Evolutionary conservation across 2,329 filamentous ascomycete genomes (phyloP).

Genomic region (Eutypella sp.): DNA sequence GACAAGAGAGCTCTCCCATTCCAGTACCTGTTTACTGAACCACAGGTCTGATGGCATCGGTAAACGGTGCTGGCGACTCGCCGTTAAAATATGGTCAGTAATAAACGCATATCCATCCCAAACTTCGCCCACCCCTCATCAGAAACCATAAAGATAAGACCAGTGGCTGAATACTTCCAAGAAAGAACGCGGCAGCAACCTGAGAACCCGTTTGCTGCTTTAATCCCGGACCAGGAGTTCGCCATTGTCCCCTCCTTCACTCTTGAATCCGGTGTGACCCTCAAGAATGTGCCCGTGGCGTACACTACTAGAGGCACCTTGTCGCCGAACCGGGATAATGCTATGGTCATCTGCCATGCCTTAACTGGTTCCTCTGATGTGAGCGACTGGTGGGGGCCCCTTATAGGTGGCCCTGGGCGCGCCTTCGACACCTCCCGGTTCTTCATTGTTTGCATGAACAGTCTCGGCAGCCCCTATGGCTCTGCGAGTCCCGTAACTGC

Average conservation of each 20-base stretch:
- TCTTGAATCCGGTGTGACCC: constrained; percentile 82
- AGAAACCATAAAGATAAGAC: too few species aligned
- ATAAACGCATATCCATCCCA: too few species aligned
- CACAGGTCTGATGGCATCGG: constrained; percentile 20
- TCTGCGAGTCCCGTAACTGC: constrained; percentile 85
- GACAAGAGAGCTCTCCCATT: background rate
- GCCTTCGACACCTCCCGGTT: constrained; percentile 79
- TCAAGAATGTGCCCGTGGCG: constrained; percentile 70
- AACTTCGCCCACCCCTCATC: too few species aligned
- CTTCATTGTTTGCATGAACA: constrained; percentile 84
- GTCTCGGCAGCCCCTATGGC: constrained; percentile 78
- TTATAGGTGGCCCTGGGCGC: constrained; percentile 71
- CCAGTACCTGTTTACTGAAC: background rate
- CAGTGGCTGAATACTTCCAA: constrained; percentile 60
- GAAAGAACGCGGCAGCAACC: constrained; percentile 65
- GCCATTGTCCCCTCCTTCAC: constrained; percentile 84
- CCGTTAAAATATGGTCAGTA: constrained; percentile 30
- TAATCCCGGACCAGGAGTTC: constrained; percentile 86
- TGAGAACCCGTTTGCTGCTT: constrained; percentile 82
- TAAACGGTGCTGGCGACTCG: constrained; percentile 10
- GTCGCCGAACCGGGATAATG: constrained; percentile 56
- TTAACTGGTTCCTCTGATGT: constrained; percentile 83
- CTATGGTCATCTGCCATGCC: constrained; percentile 76
- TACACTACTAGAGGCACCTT: constrained; percentile 63
- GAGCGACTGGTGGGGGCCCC: constrained; percentile 81